A percentile compares a stretch with the other conserved stretches of the same genome.
These are phyloP conservation scores for Suillus clintonianus DNA, from an alignment of 768 basidiomycete genomes.

Conservation along the genomic window DNA sequence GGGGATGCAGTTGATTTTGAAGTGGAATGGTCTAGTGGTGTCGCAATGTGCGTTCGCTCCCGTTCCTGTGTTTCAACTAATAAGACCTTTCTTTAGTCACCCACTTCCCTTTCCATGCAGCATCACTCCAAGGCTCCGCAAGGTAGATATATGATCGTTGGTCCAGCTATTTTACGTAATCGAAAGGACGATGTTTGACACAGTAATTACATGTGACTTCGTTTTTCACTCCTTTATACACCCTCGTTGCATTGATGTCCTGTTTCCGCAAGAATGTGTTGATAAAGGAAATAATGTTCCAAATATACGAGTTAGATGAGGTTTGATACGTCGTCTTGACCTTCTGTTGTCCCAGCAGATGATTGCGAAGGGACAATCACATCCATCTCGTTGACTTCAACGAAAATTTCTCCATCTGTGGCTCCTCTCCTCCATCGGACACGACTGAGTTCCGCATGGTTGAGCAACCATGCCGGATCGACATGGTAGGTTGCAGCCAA, in stretches of 20 bases:
- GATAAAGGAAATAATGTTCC: not conserved
- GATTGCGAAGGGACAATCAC: not conserved
- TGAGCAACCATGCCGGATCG: slow-evolving; percentile 45
- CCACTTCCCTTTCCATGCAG: slow-evolving; percentile 17
- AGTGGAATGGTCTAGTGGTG: slow-evolving; percentile 15
- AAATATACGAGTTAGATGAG: not conserved
- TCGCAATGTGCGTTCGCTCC: slow-evolving; percentile 15
- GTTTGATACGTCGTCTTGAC: not conserved
- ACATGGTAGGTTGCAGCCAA: slow-evolving; percentile 44
- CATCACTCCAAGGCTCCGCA: slow-evolving; percentile 11
- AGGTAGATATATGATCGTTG: not conserved
- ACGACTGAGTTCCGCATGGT: slow-evolving; percentile 45
- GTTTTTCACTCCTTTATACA: not conserved
- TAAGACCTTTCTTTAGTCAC: slow-evolving; percentile 11
- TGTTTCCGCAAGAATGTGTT: not conserved
- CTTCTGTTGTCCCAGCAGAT: not conserved
- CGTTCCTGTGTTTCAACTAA: not conserved
- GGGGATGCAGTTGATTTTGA: slow-evolving; percentile 25
- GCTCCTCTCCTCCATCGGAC: slow-evolving; percentile 39
- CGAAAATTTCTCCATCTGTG: slow-evolving; percentile 39
- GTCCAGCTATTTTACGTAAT: not conserved
- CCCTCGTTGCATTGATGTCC: no score
- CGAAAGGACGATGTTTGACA: not conserved
- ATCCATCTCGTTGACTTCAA: slow-evolving; percentile 8
- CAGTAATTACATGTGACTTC: not conserved